These are phyloP conservation scores for Chalciporus piperatoides DNA, from an alignment of 1,284 basidiomycete genomes.

Conservation along the genomic window DNA sequence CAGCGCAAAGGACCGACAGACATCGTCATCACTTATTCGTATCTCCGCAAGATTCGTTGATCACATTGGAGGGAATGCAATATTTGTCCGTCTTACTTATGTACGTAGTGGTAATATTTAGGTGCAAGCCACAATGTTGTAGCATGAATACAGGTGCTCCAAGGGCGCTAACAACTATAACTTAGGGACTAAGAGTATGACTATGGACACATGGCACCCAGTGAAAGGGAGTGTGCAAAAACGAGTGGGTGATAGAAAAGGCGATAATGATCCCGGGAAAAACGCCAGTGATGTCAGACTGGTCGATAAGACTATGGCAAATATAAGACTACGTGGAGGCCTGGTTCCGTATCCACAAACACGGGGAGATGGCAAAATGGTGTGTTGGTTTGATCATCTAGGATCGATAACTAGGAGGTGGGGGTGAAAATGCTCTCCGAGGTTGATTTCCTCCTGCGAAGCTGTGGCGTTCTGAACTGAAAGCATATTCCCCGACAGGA, in stretches of 20 bases:
- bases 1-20: too few relatives aligned
- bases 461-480: conserved; percentile 24
- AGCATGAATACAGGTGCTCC: conserved; percentile 8
- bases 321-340: not conserved
- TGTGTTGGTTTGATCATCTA: conserved; percentile 2
- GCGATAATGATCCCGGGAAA: not conserved
- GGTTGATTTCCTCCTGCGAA: conserved; percentile 14
- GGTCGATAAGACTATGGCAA: not conserved
- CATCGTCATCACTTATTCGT: too few relatives aligned
- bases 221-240: conserved; percentile 10
- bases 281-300: not conserved
- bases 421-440: conserved; percentile 15
- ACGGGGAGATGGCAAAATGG: not conserved
- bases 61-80: too few relatives aligned
- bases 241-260: not conserved
- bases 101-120: conserved; percentile 10
- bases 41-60: too few relatives aligned
- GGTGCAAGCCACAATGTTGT: not conserved
- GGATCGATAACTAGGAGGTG: conserved; percentile 23
- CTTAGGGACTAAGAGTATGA: conserved; percentile 14
- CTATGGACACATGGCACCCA: not conserved
- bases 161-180: conserved; percentile 18
- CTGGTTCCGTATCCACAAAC: not conserved
- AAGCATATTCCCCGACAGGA: conserved; percentile 21
- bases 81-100: too few relatives aligned